A percentile compares a stretch with the other conserved stretches of the same genome.
Evolutionary conservation across 78 protist species (phyloP).

Genomic region (Thecamonas trahens): DNA sequence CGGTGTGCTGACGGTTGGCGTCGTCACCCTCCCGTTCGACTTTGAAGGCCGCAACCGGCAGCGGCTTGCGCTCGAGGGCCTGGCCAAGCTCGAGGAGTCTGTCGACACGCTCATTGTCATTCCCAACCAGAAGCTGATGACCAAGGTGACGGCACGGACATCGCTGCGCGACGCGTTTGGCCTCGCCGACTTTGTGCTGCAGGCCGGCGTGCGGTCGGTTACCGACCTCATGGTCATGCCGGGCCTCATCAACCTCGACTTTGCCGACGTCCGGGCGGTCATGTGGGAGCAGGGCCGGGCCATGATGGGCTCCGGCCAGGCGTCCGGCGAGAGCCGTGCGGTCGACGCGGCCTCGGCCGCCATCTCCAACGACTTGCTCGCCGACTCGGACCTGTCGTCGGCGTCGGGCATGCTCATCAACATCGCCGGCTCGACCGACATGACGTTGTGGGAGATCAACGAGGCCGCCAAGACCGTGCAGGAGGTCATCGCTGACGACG

Average conservation of each 20-base stretch:
- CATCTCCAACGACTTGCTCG: slow-evolving; percentile 36
- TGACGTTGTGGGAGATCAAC: slow-evolving; percentile 29
- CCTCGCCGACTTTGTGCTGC: slow-evolving; percentile 67
- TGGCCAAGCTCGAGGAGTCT: slow-evolving; percentile 35
- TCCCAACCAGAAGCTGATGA: slow-evolving; percentile 68
- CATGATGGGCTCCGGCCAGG: slow-evolving; percentile 60
- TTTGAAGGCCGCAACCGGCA: slow-evolving; percentile 53
- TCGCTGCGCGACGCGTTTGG: slow-evolving; percentile 57
- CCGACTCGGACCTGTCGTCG: too few relatives aligned
- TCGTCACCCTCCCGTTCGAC: slow-evolving; percentile 61
- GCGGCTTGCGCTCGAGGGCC: slow-evolving; percentile 47
- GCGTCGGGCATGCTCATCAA: slow-evolving; percentile 29
- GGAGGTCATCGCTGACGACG: slow-evolving; percentile 10
- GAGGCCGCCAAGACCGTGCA: slow-evolving; percentile 8
- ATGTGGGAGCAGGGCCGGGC: slow-evolving; percentile 66
- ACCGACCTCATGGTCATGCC: slow-evolving; percentile 68
- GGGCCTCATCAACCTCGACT: slow-evolving; percentile 79
- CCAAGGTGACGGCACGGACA: slow-evolving; percentile 14
- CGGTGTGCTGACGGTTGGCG: slow-evolving; percentile 62
- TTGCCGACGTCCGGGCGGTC: slow-evolving; percentile 71
- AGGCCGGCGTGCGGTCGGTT: slow-evolving; percentile 64
- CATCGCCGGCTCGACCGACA: slow-evolving; percentile 25
- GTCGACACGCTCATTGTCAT: slow-evolving; percentile 67
- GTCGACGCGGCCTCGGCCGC: slow-evolving; percentile 43
- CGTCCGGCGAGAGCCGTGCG: slow-evolving; percentile 46